phyloP scores from a whole-genome alignment of 2,329 filamentous ascomycete genomes.

The Geosmithia putterillii region DNA sequence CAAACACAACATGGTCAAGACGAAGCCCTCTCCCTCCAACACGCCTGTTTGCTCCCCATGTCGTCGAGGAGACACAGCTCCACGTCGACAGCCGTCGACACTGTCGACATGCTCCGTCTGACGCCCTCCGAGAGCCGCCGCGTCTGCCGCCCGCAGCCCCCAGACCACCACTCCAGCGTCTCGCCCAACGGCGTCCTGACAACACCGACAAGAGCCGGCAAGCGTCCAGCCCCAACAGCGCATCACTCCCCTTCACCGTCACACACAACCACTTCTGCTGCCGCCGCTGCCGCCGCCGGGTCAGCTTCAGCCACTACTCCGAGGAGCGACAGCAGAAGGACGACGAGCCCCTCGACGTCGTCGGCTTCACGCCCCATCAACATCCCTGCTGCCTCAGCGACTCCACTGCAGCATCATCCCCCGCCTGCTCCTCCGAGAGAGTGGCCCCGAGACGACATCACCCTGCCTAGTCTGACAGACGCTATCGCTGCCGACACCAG shows the following conservation, averaged over 20 bases:
- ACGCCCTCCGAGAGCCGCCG: not conserved
- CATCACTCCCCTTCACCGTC: too few species aligned
- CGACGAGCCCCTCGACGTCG: not conserved
- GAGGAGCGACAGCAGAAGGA: not conserved
- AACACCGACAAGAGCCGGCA: not conserved
- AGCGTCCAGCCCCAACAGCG: too few species aligned
- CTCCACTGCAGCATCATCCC: not conserved
- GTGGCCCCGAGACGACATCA: constrained; percentile 1
- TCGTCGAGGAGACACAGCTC: not conserved
- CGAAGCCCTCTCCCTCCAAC: not conserved
- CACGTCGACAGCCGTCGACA: not conserved
- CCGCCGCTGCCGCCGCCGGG: too few species aligned
- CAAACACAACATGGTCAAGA: not conserved
- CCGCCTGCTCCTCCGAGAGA: not conserved
- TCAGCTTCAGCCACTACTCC: not conserved
- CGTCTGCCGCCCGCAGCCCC: not conserved
- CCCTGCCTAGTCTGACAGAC: not conserved
- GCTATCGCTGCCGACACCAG: not conserved
- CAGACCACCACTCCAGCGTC: not conserved
- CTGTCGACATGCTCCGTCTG: not conserved
- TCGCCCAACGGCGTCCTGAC: not conserved
- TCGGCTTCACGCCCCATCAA: not conserved
- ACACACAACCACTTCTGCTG: too few species aligned
- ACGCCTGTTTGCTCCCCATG: not conserved
- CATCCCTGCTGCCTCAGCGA: not conserved